A percentile compares a stretch with the other conserved stretches of the same genome.
Evolutionary conservation across 768 basidiomycete species (phyloP).

Genomic region (Cubamyces sp.): DNA sequence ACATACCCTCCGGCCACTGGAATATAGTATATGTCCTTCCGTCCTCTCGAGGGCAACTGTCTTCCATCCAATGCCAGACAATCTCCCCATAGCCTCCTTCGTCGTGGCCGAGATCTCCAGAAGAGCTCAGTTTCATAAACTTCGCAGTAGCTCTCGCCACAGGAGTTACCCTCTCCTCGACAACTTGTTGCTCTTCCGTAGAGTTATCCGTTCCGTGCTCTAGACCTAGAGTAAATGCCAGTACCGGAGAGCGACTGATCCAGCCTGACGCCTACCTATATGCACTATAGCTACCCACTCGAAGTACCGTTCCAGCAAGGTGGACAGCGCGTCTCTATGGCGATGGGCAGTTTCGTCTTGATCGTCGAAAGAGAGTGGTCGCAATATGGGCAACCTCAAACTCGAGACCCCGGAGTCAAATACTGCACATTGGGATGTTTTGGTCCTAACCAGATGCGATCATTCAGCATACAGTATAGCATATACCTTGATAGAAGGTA

Average conservation of each 20-base stretch:
- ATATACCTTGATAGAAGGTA: background rate
- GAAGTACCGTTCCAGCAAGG: conserved; percentile 57
- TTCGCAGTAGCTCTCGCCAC: background rate
- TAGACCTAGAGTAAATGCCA: background rate
- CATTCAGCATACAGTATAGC: background rate
- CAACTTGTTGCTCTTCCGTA: background rate
- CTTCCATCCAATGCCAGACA: conserved; percentile 25
- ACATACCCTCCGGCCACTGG: background rate
- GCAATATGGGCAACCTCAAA: conserved; percentile 31
- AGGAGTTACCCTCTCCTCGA: background rate
- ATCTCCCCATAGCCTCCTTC: conserved; percentile 7
- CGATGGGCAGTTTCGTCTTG: conserved; percentile 22
- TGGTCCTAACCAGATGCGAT: conserved; percentile 22
- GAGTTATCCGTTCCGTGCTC: background rate
- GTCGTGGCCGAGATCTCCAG: background rate
- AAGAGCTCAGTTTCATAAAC: background rate
- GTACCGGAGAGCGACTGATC: background rate
- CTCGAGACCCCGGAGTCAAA: conserved; percentile 59
- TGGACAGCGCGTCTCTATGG: conserved; percentile 39
- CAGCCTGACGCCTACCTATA: conserved; percentile 40
- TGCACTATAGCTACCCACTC: conserved; percentile 52
- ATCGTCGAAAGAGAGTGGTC: conserved; percentile 21
- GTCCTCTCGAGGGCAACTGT: background rate
- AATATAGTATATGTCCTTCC: conserved; percentile 1
- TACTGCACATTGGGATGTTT: conserved; percentile 46